Percentiles rank a stretch among this genome's conserved stretches.
These are phyloP conservation scores for Theobroma cacao DNA, from an alignment of 345 rosid species.

Conservation along the genomic window DNA sequence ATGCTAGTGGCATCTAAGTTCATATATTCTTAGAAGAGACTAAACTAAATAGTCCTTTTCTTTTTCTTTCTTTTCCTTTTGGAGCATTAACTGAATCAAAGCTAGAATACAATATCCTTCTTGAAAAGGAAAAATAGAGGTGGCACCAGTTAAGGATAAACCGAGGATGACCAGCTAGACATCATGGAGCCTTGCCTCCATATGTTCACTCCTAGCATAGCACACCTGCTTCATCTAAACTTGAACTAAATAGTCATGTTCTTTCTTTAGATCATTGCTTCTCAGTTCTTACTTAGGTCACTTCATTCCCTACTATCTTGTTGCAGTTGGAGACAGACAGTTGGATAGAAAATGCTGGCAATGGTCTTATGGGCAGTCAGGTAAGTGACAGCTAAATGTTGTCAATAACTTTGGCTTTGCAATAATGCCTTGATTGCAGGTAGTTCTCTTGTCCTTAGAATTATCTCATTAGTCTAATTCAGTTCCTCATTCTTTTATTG, in stretches of 20 bases:
- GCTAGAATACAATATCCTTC: not conserved
- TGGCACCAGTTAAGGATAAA: not conserved
- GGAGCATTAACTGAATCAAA: not conserved
- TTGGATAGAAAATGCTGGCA: conserved; percentile 92
- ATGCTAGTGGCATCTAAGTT: not conserved
- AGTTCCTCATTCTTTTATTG: not conserved
- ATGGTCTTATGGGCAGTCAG: conserved; percentile 96
- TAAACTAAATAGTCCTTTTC: not conserved
- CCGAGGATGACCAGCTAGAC: not conserved
- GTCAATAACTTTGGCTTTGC: not conserved
- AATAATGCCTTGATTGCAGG: not conserved
- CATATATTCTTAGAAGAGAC: not conserved
- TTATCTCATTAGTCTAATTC: not conserved
- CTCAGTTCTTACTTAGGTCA: not conserved
- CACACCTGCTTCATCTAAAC: not conserved
- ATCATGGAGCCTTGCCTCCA: not conserved
- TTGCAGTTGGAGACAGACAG: conserved; percentile 83
- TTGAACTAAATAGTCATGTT: not conserved
- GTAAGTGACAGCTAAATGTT: conserved; percentile 24
- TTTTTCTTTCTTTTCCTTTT: not conserved
- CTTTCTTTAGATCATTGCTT: not conserved
- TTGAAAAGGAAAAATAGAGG: not conserved
- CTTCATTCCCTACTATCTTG: not conserved
- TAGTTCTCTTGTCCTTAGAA: not conserved
- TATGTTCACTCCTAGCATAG: not conserved